Base-by-base conservation (phyloP, 1,284 basidiomycete genomes). In the Marasmius fiardii region DNA sequence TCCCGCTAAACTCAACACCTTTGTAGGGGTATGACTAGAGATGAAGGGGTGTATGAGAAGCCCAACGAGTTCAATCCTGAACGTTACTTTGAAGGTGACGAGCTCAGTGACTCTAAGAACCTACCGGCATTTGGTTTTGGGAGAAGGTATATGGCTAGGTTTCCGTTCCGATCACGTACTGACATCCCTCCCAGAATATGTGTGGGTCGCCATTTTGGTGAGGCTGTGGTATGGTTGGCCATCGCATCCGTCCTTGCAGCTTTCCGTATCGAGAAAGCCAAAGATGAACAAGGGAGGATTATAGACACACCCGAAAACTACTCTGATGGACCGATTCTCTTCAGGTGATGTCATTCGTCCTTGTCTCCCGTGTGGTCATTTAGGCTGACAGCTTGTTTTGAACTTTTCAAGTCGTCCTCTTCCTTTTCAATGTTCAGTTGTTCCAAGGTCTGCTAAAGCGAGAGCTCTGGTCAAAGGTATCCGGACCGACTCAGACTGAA, bases 1-100 rank as follows among this genome's bases (percentile, higher is more conserved):
- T 37, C 43, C 4, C 39, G 45, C 43, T 51, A 11, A 31, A 14
- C 37, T 55, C 10, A 18, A 14, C 4, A 51, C 10, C n/a, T n/a
- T 43, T 39, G 7, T 23, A 73, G 71, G 71, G 63, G 67, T 8
- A 70, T 74, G 43, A 56, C 68, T n/a, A 66, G 71, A 47, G 71
- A 73, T 51, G 62, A 67, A 18, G 51, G 53, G 8, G 50, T 65
- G 10, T 74, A 68, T 51, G 51, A 60, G n/a, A 59, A 70, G 23
- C 71, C 73, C 6, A 41, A 63, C 4, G 54, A 60, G 18, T 74
- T 69, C 53, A 63, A 60, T 1, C 71, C 70, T 14, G 69, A 71
- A 26, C 56, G 69, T 2, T 69, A 65, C 55, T 49, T 71, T n/a
- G n/a, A n/a, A n/a, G n/a, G n/a, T 20, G 57, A 68, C 45, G 56